A percentile compares a stretch with the other conserved stretches of the same genome.
phyloP scores from a whole-genome alignment of 73 alveolate species.

The Tetrahymena borealis region DNA sequence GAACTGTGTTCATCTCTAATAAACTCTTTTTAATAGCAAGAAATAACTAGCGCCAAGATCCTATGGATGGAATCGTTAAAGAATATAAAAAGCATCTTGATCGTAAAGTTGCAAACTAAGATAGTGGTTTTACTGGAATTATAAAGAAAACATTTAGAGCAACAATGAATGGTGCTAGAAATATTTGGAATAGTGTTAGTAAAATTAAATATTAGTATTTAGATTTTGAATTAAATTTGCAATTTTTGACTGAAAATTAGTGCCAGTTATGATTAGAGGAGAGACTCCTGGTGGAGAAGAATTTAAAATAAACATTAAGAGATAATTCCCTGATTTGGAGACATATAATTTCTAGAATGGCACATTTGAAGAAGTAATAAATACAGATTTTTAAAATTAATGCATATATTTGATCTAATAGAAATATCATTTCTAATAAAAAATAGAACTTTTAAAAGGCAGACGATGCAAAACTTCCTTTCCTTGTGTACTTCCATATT shows the following conservation, averaged over 20 bases:
- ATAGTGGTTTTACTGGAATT: neutral
- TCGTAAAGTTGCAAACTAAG: neutral
- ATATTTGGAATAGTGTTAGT: neutral
- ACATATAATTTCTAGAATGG: neutral
- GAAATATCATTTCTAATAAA: neutral
- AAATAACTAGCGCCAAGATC: neutral
- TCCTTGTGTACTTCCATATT: neutral
- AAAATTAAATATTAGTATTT: neutral
- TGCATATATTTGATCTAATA: neutral
- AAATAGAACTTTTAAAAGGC: neutral
- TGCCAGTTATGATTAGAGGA: neutral
- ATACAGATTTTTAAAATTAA: neutral
- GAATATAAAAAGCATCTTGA: neutral
- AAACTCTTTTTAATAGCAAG: neutral
- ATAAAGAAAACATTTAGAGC: neutral
- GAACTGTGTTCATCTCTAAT: neutral
- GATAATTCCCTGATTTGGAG: neutral
- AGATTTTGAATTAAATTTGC: neutral
- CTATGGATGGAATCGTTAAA: neutral
- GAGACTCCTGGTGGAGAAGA: neutral
- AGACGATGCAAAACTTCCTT: neutral
- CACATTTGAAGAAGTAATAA: neutral
- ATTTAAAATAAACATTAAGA: neutral
- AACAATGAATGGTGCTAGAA: neutral
- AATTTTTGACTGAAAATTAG: neutral